Evolutionary conservation across 2,329 filamentous ascomycete genomes (phyloP), one percentile per base, ranked within the genome.

Genomic region (Xylariales sp.): DNA sequence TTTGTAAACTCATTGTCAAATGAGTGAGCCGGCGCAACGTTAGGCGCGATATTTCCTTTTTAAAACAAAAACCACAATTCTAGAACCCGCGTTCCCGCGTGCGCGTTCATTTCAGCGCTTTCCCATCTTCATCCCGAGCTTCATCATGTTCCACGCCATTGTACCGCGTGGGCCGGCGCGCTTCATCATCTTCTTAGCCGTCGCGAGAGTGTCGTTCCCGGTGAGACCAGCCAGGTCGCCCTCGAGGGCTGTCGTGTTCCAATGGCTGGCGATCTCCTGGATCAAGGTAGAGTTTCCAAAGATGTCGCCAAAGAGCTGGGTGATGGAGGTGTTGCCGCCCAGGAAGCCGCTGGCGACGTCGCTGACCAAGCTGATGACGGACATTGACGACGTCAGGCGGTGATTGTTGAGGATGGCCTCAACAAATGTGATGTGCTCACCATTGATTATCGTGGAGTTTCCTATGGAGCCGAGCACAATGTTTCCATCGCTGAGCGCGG

Each of bases 401-500:
- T 66, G 61, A 0, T 52, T 55, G 40, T 64, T 64, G 27, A 74
- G 50, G 6, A 72, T 59, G 1, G 57, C 49, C 39, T 73, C 67
- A n/a, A 68, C 47, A 36, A 66, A 73, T 2, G 49, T 45, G 31
- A 74, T 65, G 40, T 63, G 65, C 41, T 63, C 14, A 3, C 67
- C 67, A 24, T 69, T 58, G 29, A 65, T 57, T 1, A 62, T 46
- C 2, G 67, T 66, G 2, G 57, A 41, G 33, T 70, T 70, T 4
- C 67, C 67, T 0, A 59, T 59, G 4, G 62, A 60, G 32, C 59
- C 61, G 29, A 72, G 51, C 41, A 60, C 54, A 16, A 72, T 49
- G n/a, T 61, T 56, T 4, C 69, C 69, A 0, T 59, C 48, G 19
- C 45, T 46, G 3, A 72, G 55, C 0, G 67, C 50, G 0, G 45